Evolutionary conservation across 1,139 yeast species (phyloP).

Genomic region (Yamadazyma songkhlaensis): DNA sequence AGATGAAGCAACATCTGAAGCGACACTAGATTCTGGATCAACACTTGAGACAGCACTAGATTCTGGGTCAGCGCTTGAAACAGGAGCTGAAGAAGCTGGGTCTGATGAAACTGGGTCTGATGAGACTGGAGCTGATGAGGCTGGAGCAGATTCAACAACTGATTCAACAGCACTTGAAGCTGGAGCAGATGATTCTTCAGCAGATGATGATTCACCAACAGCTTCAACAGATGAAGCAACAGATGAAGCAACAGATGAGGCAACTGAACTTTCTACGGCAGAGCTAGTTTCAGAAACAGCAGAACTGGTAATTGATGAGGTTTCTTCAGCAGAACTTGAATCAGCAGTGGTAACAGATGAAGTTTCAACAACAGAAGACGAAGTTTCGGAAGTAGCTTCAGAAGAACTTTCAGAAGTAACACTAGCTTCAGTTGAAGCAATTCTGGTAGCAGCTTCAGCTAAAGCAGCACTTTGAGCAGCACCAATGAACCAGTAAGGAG

Average conservation of each 20-base stretch:
- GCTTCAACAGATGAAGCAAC: neutral
- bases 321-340: neutral
- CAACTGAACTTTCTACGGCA: neutral
- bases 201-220: too few species aligned
- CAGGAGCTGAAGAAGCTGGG: neutral
- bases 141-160: neutral
- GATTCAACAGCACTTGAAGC: constrained; percentile 1
- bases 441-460: constrained; percentile 10
- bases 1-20: neutral
- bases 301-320: neutral
- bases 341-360: constrained; percentile 7
- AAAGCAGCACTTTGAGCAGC: constrained; percentile 13
- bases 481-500: constrained; percentile 25
- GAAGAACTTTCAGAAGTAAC: neutral
- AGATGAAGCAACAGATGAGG: neutral
- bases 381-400: constrained; percentile 3
- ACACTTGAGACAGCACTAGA: neutral
- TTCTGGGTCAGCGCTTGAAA: neutral
- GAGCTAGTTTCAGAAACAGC: neutral
- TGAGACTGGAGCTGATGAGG: neutral
- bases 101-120: neutral
- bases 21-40: neutral
- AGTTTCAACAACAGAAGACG: constrained; percentile 1
- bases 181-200: neutral
- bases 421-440: constrained; percentile 2